Evolutionary conservation across 768 basidiomycete species (phyloP), one percentile per base, ranked within the genome.

Genomic region (Lentinula sp.): DNA sequence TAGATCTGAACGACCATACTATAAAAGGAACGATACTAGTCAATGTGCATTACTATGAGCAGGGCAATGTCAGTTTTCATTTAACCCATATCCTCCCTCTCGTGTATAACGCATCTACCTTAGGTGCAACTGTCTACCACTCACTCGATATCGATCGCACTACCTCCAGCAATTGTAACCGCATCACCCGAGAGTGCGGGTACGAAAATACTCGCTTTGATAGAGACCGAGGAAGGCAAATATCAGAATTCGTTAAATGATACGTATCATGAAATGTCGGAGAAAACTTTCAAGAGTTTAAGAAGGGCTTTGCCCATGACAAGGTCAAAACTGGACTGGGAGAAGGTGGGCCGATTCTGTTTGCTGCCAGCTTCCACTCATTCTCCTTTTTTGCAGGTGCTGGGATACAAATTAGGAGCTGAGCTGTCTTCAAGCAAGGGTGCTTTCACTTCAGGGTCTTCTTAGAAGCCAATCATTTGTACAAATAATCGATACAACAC

Each of bases 11-110:
- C 16, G 77, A 81, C 43, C 81, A 82, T 57, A 80, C 74, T 61
- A 78, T 97, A 5, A 72, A 74, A n/a, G 95, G 94, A 0, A 83
- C 78, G 66, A 84, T 97, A 15, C 77, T 88, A 7, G 82, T 91
- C 48, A 91, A 94, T 67, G 88, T 98, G 12, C 97, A 99, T 72
- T 98, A 98, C 69, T 98, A 95, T 69, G 97, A 99, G 72, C 93
- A 97, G 70, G 96, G 96, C 66, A 96, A 95, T 70, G 93, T 95
- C 59, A 55, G 86, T 66, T 37, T 43, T 39, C 42, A 9, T 48
- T 52, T 12, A 5, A 13, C 33, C 45, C 37, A 39, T 28, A 53
- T 33, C 37, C 59, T 39, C 23, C 2, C 37, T 56, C 28, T 15
- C 15, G 16, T 62, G 10, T 50, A 8, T 4, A 12, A 57, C 42